A percentile compares a stretch with the other conserved stretches of the same genome.
Conservation (phyloP, 2,329 filamentous ascomycete species). For the Alternaria ventricosa region DNA sequence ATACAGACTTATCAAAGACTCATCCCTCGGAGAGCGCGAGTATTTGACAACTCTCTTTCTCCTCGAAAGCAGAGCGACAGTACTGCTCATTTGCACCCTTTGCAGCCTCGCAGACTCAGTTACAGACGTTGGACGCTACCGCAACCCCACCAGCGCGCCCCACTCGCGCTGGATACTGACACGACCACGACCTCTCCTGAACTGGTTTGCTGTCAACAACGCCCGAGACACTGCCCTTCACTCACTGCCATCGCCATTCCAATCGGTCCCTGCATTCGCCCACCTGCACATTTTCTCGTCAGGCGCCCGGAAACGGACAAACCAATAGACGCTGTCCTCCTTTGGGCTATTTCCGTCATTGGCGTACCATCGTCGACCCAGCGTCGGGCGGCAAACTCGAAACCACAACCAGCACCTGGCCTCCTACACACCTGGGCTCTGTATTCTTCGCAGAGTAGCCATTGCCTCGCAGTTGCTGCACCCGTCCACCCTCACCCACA, state of each 20-base stretch:
- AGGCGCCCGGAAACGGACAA: slow-evolving; percentile 39
- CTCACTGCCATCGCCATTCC: slow-evolving; percentile 12
- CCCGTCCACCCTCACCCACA: slow-evolving; percentile 6
- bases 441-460: slow-evolving; percentile 11
- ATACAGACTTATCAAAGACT: slow-evolving; percentile 1
- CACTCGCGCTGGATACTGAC: slow-evolving; percentile 27
- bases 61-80: background rate
- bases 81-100: background rate
- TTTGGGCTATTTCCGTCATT: slow-evolving; percentile 44
- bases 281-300: slow-evolving; percentile 19
- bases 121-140: slow-evolving; percentile 19
- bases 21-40: background rate
- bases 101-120: slow-evolving; percentile 26
- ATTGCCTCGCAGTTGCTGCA: slow-evolving; percentile 5
- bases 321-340: slow-evolving; percentile 50
- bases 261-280: slow-evolving; percentile 30
- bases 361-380: slow-evolving; percentile 44
- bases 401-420: slow-evolving; percentile 28
- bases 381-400: slow-evolving; percentile 47
- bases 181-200: slow-evolving; percentile 31
- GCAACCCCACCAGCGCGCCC: slow-evolving; percentile 32
- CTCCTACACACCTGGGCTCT: slow-evolving; percentile 13
- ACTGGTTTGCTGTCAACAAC: slow-evolving; percentile 21
- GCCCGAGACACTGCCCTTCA: slow-evolving; percentile 25
- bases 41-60: background rate